A percentile compares a stretch with the other conserved stretches of the same genome.
Conservation (phyloP, 495 filamentous ascomycete species). For the Hypoxylon trugodes region DNA sequence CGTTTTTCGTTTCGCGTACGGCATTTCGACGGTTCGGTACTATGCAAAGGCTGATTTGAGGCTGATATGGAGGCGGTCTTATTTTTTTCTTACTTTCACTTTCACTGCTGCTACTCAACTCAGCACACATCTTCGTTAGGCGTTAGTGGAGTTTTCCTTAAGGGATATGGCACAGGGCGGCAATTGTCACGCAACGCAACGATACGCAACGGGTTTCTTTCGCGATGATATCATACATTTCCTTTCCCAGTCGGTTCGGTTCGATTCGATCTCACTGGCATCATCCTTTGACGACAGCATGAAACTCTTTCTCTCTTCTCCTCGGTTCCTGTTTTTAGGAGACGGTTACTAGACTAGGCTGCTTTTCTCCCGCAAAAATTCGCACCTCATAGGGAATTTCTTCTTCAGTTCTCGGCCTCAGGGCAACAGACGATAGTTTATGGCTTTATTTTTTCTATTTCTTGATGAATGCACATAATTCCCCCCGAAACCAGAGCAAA, state of each 20-base stretch:
- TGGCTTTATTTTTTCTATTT: too few relatives aligned
- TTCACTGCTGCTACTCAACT: slow-evolving; percentile 23
- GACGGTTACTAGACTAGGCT: slow-evolving; percentile 31
- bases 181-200: slow-evolving; percentile 29
- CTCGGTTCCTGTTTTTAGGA: too few relatives aligned
- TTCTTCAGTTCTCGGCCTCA: slow-evolving; percentile 26
- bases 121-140: slow-evolving; percentile 23
- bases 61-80: slow-evolving; percentile 1
- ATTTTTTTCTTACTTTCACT: slow-evolving; percentile 2
- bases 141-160: slow-evolving; percentile 27
- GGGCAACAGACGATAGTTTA: slow-evolving; percentile 8
- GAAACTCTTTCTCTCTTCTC: slow-evolving; percentile 3
- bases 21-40: slow-evolving; percentile 35
- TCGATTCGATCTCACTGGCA: neutral
- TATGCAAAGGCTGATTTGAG: slow-evolving; percentile 22
- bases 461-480: slow-evolving; percentile 23
- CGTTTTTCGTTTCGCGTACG: slow-evolving; percentile 12
- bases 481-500: too few relatives aligned
- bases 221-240: slow-evolving; percentile 15
- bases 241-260: slow-evolving; percentile 8
- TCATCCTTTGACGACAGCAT: slow-evolving; percentile 27
- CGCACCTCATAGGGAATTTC: slow-evolving; percentile 9
- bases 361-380: slow-evolving; percentile 18
- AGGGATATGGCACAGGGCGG: slow-evolving; percentile 17
- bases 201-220: slow-evolving; percentile 33